Evolutionary conservation across 208 protist species (phyloP).

Genomic region (Acanthamoeba healyi): DNA sequence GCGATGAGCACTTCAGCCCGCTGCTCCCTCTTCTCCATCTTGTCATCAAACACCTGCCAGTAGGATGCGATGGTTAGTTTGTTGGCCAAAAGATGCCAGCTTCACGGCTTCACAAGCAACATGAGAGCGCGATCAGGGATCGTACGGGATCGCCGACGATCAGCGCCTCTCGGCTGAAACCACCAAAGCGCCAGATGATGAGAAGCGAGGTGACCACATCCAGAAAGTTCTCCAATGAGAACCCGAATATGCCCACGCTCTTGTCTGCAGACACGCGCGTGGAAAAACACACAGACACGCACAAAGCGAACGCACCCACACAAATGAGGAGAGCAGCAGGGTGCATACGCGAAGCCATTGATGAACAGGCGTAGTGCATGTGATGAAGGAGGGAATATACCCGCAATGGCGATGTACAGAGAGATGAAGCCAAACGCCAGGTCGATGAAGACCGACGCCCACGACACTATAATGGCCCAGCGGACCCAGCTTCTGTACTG

Average conservation of each 20-base stretch:
- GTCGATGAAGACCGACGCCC: not conserved
- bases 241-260: slow-evolving; percentile 21
- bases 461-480: slow-evolving; percentile 11
- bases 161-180: not conserved
- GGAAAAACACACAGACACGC: not conserved
- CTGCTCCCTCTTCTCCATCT: slow-evolving; percentile 41
- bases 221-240: slow-evolving; percentile 29
- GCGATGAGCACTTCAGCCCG: slow-evolving; percentile 50
- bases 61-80: no score
- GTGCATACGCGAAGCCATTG: no score
- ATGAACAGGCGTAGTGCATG: no score
- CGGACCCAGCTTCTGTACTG: slow-evolving; percentile 12
- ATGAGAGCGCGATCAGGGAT: not conserved
- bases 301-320: no score
- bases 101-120: not conserved
- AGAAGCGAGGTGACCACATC: slow-evolving; percentile 40
- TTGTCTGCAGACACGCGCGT: not conserved
- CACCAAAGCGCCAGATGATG: slow-evolving; percentile 62
- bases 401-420: not conserved
- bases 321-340: no score
- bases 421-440: slow-evolving; percentile 14
- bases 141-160: slow-evolving; percentile 39
- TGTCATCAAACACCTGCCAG: slow-evolving; percentile 21
- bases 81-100: no score
- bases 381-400: not conserved